Base-by-base conservation (phyloP, 1,284 basidiomycete genomes). In the Malassezia obtusa region DNA sequence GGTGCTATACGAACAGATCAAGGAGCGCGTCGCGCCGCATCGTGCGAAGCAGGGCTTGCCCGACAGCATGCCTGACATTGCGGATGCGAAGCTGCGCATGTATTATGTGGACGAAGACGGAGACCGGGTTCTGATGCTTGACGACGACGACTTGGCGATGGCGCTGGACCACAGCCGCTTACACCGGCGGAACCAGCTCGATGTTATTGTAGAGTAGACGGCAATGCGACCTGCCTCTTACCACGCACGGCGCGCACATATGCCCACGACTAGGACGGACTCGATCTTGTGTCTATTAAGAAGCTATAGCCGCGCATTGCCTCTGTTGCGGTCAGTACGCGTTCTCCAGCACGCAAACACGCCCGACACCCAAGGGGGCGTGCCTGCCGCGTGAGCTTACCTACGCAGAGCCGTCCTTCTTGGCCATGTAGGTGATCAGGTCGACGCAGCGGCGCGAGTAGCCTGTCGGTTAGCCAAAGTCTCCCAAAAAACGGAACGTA, bases 371-470 rank as follows among this genome's bases (percentile, higher is more conserved):
- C 31, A 28, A 9, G 26, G 35, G 22, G 25, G 31, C 45, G 35
- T 46, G 25, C 43, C 43, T 45, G 32, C 32, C 14, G 32, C 44
- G 33, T 37, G 28, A 45, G 49, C 58, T 54, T 61, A 64, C 68
- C 61, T 66, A 70, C 68, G 68, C 64, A 45, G 60, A 52, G 30
- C 55, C 55, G 60, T 65, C 65, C 64, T 65, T 81, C 78, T 81
- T 80, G 61, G 91, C 88, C 66, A 84, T 84, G 79, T 79, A 88
- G 64, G 83, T 79, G 74, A 95, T 79, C 60, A 96, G 82, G 78
- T 96, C 92, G 76, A 85, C 84, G 59, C 95, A 90, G 75, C 92
- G 85, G 76, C 81, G 84, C 51, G 89, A 94, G 85, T 96, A 96
- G 47, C 89, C 45, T 46, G 43, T 21, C 21, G 35, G 45, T 33